A percentile compares a stretch with the other conserved stretches of the same genome.
phyloP scores from a whole-genome alignment of 768 basidiomycete species.

The Xerocomellus dryophilus region DNA sequence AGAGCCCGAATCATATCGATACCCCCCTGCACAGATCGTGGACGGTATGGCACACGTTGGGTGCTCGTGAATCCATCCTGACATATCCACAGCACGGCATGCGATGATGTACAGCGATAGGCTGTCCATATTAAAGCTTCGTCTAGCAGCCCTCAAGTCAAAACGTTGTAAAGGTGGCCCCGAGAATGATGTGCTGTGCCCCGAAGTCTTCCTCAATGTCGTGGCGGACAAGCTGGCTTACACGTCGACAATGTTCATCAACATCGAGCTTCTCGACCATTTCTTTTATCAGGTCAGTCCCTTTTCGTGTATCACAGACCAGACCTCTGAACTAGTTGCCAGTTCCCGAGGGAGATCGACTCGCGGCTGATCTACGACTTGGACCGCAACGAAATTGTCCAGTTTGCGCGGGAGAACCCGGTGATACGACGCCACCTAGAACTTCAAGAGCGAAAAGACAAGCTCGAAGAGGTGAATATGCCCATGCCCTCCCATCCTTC shows the following conservation, averaged over 20 bases:
- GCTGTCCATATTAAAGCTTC: constrained; percentile 77
- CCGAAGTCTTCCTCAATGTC: constrained; percentile 94
- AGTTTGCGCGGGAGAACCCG: constrained; percentile 96
- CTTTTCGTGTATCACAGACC: not conserved
- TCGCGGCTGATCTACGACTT: constrained; percentile 89
- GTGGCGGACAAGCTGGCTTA: constrained; percentile 96
- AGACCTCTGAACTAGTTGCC: not conserved
- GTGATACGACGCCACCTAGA: constrained; percentile 83
- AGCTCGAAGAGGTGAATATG: constrained; percentile 80
- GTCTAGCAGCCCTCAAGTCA: constrained; percentile 82
- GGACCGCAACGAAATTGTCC: constrained; percentile 83
- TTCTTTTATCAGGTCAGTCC: constrained; percentile 91
- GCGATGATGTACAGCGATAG: constrained; percentile 87
- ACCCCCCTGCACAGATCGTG: constrained; percentile 85
- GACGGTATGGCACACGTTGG: constrained; percentile 62
- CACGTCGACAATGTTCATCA: constrained; percentile 97
- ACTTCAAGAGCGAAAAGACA: constrained; percentile 94
- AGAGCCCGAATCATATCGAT: constrained; percentile 76
- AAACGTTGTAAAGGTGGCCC: constrained; percentile 87
- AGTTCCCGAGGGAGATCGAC: constrained; percentile 99
- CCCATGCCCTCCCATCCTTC: not conserved
- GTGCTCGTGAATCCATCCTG: not conserved
- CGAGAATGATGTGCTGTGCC: constrained; percentile 86
- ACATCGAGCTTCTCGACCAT: constrained; percentile 95
- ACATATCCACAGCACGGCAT: constrained; percentile 66